These are phyloP conservation scores for Paracoccidioides lutzii DNA, from an alignment of 2,329 filamentous ascomycete species.

Conservation along the genomic window DNA sequence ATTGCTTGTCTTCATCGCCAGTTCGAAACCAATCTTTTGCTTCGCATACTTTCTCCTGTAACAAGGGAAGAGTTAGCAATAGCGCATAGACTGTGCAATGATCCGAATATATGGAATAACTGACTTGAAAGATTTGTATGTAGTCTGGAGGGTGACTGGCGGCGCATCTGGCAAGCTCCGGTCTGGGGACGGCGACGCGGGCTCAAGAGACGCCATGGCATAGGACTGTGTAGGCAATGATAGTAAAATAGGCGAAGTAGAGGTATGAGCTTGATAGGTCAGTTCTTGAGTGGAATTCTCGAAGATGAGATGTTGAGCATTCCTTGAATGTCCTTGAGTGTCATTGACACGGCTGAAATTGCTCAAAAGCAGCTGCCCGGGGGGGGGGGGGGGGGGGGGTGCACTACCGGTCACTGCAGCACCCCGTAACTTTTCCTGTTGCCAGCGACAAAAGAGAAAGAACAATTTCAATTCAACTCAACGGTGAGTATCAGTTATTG, in stretches of 20 bases:
- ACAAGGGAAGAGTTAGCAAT: background rate
- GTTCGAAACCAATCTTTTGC: conserved; percentile 67
- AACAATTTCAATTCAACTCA: too few relatives aligned
- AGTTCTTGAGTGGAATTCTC: too few relatives aligned
- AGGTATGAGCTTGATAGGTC: too few relatives aligned
- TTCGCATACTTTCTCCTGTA: conserved; percentile 76
- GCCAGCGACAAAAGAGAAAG: background rate
- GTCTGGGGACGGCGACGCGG: conserved; percentile 17
- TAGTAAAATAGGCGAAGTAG: background rate
- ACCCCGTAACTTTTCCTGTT: background rate
- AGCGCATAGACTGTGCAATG: too few relatives aligned
- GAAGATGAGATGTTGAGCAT: background rate
- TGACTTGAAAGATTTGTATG: conserved; percentile 56
- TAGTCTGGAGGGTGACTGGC: conserved; percentile 35
- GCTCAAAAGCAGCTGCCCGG: background rate
- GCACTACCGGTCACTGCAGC: background rate
- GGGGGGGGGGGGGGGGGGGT: background rate
- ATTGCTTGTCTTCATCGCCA: conserved; percentile 60
- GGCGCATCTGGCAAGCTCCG: conserved; percentile 22
- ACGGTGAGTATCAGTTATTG: background rate
- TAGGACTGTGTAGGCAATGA: background rate
- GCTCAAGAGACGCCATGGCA: conserved; percentile 23
- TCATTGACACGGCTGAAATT: background rate
- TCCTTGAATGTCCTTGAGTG: background rate
- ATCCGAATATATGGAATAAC: conserved; percentile 6